Base-by-base conservation (phyloP, 768 basidiomycete genomes). In the Termitomyces heimii region DNA sequence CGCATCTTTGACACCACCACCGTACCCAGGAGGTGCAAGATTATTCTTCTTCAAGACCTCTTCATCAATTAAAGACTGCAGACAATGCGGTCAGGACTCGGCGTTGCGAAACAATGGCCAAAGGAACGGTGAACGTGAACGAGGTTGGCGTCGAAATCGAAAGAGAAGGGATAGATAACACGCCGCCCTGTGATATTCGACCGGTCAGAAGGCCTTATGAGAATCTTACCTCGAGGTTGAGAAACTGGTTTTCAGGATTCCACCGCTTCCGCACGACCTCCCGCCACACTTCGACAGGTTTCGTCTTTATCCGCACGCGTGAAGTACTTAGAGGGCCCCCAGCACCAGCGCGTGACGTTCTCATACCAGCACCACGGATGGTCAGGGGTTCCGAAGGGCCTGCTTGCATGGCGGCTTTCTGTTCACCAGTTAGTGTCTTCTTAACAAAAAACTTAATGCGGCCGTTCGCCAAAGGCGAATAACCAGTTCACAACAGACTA, bases 151-250 rank as follows among this genome's bases (percentile, higher is more conserved):
- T 54, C 53, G 53, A 55, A 63, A 55, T 55, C 54, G 54, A 47
- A 47, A 37, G 26, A 49, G 39, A 49, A 22, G 40, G 37, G 55
- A 37, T 29, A 29, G 48, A 46, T 55, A 29, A 46, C 54, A 45
- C 34, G 43, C 54, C 54, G 54, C 54, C 46, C 44, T 55, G 45
- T 55, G 37, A 22, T 57, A 58, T 65, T 60, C 60, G 58, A 63
- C 65, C 58, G 57, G 57, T 58, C 63, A 58, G 55, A 58, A 44
- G 46, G 31, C 52, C 24, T 45, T 51, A 43, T 55, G 46, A 60
- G 59, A 47, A 54, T 61, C 89, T 71, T 68, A 92, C 92, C 77
- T 92, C 89, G 53, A 94, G 83, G 67, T 94, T 90, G 40, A 94
- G 76, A 67, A 86, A 91, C 62, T 79, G 82, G 3, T 73, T 67